Evolutionary conservation across 768 basidiomycete species (phyloP).

Genomic region (Cystobasidium onofrii): DNA sequence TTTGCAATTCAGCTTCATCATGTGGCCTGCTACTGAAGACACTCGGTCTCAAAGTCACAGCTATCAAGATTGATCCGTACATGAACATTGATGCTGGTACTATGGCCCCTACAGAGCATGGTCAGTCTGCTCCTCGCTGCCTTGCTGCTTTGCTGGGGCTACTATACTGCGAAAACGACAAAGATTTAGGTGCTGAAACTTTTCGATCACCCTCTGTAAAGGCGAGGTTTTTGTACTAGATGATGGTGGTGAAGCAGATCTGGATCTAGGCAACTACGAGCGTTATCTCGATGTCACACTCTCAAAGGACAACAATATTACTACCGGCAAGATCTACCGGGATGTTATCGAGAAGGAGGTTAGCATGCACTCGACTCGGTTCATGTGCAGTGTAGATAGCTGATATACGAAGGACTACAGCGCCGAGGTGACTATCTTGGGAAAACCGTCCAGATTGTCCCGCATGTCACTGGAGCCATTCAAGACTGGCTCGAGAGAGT

Average conservation of each 20-base stretch:
- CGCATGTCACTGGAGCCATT: conserved; percentile 90
- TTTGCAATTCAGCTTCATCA: conserved; percentile 67
- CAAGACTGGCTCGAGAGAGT: conserved; percentile 98
- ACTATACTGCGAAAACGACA: background rate
- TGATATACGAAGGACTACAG: conserved; percentile 36
- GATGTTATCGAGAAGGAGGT: conserved; percentile 98
- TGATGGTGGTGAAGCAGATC: conserved; percentile 95
- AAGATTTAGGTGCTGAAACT: background rate
- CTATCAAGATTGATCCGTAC: conserved; percentile 99
- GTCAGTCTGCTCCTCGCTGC: conserved; percentile 51
- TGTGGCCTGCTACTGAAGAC: conserved; percentile 93
- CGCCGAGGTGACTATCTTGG: conserved; percentile 66
- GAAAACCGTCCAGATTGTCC: conserved; percentile 94
- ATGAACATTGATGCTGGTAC: conserved; percentile 99
- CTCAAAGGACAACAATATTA: conserved; percentile 92
- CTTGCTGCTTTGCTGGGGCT: background rate
- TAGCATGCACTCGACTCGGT: conserved; percentile 39
- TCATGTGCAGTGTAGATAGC: background rate
- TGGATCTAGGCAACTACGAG: conserved; percentile 97
- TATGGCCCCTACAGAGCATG: conserved; percentile 97
- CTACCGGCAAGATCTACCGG: conserved; percentile 93
- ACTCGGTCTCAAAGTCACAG: conserved; percentile 88
- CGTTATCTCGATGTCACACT: conserved; percentile 92
- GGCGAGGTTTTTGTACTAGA: conserved; percentile 98
- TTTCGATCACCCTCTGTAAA: conserved; percentile 41